phyloP scores from a whole-genome alignment of 208 protist species.

The Trypanosoma rangeli region DNA sequence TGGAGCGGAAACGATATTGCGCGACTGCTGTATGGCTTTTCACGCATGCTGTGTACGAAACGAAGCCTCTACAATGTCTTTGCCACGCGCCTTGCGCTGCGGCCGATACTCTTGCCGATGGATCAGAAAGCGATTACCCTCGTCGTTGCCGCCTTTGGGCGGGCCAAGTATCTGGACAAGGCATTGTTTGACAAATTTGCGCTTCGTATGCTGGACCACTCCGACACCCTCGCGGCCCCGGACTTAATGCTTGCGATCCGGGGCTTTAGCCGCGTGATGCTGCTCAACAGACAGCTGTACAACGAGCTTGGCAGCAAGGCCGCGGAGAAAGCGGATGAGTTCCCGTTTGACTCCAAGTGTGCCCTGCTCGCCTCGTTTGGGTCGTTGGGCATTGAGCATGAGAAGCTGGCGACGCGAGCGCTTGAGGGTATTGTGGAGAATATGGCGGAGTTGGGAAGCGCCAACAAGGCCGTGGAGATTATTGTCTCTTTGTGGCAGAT shows the following conservation, averaged over 20 bases:
- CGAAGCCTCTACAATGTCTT: slow-evolving; percentile 79
- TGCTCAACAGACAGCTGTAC: slow-evolving; percentile 68
- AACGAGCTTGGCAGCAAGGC: slow-evolving; percentile 40
- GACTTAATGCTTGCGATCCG: slow-evolving; percentile 68
- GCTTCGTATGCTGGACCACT: slow-evolving; percentile 31
- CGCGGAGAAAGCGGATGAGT: slow-evolving; percentile 34
- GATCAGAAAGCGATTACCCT: slow-evolving; percentile 47
- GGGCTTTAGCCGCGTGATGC: slow-evolving; percentile 63
- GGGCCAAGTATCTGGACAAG: slow-evolving; percentile 72
- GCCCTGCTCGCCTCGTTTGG: slow-evolving; percentile 63
- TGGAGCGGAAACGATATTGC: slow-evolving; percentile 58
- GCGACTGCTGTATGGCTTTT: slow-evolving; percentile 68
- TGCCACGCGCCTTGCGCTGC: slow-evolving; percentile 38
- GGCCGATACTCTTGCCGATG: slow-evolving; percentile 49
- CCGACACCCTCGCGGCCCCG: slow-evolving; percentile 38
- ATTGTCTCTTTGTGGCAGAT: slow-evolving; percentile 69
- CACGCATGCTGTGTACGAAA: slow-evolving; percentile 74
- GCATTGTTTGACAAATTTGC: slow-evolving; percentile 59
- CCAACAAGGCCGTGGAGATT: slow-evolving; percentile 47
- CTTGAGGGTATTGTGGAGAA: slow-evolving; percentile 25
- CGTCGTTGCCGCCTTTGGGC: slow-evolving; percentile 66
- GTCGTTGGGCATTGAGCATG: slow-evolving; percentile 43
- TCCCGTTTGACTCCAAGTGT: slow-evolving; percentile 56
- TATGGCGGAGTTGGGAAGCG: slow-evolving; percentile 34
- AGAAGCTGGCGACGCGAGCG: slow-evolving; percentile 32